Evolutionary conservation across 352 stramenopile genomes (phyloP).

Genomic region (Globisporangium acanthophoron): DNA sequence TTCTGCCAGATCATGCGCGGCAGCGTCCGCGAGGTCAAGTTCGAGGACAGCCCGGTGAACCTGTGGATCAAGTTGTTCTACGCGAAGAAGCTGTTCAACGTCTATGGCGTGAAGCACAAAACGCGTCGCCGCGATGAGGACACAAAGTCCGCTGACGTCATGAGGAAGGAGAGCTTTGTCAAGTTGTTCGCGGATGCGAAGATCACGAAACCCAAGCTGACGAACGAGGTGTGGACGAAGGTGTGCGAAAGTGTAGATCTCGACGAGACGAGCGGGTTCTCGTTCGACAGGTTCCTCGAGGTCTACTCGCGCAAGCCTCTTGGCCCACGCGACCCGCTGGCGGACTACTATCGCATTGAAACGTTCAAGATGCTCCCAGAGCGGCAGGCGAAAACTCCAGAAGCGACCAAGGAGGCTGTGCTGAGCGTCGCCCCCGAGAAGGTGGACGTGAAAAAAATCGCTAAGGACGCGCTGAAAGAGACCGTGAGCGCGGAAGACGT

Average conservation of each 20-base stretch:
- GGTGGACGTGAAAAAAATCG: constrained; percentile 42
- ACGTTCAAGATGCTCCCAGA: constrained; percentile 51
- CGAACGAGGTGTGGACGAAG: constrained; percentile 29
- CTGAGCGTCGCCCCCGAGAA: constrained; percentile 42
- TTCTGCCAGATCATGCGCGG: constrained; percentile 40
- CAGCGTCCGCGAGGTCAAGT: constrained; percentile 20
- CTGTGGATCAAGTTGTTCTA: constrained; percentile 52
- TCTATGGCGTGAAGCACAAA: constrained; percentile 36
- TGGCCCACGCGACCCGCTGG: constrained; percentile 34
- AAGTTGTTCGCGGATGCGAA: constrained; percentile 32
- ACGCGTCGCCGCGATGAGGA: constrained; percentile 2
- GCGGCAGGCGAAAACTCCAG: constrained; percentile 17
- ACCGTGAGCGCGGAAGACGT: constrained; percentile 42
- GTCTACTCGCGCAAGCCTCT: constrained; percentile 32
- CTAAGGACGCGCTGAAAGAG: constrained; percentile 31
- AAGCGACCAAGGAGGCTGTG: constrained; percentile 36
- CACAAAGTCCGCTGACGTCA: not conserved
- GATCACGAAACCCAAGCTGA: constrained; percentile 36
- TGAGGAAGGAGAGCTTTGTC: constrained; percentile 36
- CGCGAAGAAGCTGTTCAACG: constrained; percentile 37
- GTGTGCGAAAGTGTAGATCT: constrained; percentile 34
- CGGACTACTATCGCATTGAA: constrained; percentile 52
- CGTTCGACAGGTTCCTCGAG: constrained; percentile 31
- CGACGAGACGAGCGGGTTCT: constrained; percentile 28
- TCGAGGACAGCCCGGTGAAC: constrained; percentile 31